Evolutionary conservation across 495 filamentous ascomycete species (phyloP).

Genomic region (Darksidea phi): DNA sequence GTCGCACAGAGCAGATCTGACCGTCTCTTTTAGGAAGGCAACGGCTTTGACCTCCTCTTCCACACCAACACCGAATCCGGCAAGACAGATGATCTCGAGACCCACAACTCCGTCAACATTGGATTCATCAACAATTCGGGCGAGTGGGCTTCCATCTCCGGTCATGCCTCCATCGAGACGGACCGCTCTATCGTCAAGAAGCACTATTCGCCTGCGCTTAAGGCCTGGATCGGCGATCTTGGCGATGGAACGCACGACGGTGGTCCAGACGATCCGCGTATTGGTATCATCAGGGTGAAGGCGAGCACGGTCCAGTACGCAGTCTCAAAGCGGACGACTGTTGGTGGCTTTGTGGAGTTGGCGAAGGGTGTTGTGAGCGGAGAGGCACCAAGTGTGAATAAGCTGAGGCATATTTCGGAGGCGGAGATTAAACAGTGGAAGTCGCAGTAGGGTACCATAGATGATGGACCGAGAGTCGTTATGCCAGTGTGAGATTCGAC

Average conservation of each 20-base stretch:
- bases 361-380: conserved; percentile 75
- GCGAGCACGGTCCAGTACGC: conserved; percentile 63
- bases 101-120: conserved; percentile 78
- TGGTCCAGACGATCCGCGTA: conserved; percentile 73
- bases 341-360: conserved; percentile 66
- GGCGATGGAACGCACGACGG: conserved; percentile 88
- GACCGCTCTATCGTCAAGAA: conserved; percentile 68
- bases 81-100: conserved; percentile 80
- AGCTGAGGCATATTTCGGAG: conserved; percentile 71
- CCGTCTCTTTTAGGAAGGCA: conserved; percentile 58
- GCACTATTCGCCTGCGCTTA: conserved; percentile 73
- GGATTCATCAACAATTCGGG: conserved; percentile 76
- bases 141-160: conserved; percentile 79
- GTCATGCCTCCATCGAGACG: conserved; percentile 63
- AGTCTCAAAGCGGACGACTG: conserved; percentile 50
- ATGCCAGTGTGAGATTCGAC: no score
- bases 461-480: background rate
- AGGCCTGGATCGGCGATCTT: conserved; percentile 88
- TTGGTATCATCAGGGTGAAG: conserved; percentile 68
- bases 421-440: conserved; percentile 57
- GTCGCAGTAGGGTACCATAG: conserved; percentile 17
- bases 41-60: conserved; percentile 85
- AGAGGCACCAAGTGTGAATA: conserved; percentile 69
- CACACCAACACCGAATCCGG: conserved; percentile 90
- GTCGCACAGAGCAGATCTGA: background rate